Percentiles rank a stretch among this genome's conserved stretches.
Evolutionary conservation across 1,284 basidiomycete species (phyloP).

Genomic region (Agaricales sp.): DNA sequence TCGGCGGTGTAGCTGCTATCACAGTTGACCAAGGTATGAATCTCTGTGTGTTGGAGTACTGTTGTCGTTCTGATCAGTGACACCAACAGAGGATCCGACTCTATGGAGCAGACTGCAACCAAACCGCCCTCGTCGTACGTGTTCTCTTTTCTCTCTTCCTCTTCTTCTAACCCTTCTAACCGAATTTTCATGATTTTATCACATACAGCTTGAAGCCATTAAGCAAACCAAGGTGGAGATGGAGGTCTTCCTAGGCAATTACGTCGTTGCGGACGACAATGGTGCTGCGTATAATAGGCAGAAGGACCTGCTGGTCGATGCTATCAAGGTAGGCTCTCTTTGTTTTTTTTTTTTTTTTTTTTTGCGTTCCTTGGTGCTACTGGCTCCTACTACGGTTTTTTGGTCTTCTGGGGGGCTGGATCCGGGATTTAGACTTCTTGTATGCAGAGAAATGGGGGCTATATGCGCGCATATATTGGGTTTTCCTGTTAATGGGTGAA

Average conservation of each 20-base stretch:
- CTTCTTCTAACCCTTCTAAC: conserved; percentile 16
- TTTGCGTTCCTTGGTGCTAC: background rate
- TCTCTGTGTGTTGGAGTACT: too few species aligned
- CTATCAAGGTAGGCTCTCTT: conserved; percentile 27
- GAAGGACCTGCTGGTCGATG: conserved; percentile 12
- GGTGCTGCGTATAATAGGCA: conserved; percentile 12
- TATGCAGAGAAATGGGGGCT: too few species aligned
- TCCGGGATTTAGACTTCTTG: too few species aligned
- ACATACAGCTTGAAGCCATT: conserved; percentile 62
- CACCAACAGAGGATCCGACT: conserved; percentile 33
- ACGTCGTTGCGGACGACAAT: conserved; percentile 51
- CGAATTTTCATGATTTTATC: background rate
- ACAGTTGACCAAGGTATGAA: conserved; percentile 38
- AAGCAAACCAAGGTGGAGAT: conserved; percentile 84
- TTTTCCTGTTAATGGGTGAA: too few species aligned
- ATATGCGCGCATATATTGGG: too few species aligned
- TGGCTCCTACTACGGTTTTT: too few species aligned
- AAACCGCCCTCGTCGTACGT: conserved; percentile 39
- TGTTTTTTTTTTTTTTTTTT: background rate
- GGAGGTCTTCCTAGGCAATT: conserved; percentile 82
- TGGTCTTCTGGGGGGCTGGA: too few species aligned
- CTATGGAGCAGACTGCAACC: conserved; percentile 52
- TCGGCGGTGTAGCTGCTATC: conserved; percentile 29
- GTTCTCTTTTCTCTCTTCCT: background rate
- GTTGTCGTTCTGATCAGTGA: too few species aligned